Evolutionary conservation across 495 filamentous ascomycete species (phyloP).

Genomic region (Podospora conica): DNA sequence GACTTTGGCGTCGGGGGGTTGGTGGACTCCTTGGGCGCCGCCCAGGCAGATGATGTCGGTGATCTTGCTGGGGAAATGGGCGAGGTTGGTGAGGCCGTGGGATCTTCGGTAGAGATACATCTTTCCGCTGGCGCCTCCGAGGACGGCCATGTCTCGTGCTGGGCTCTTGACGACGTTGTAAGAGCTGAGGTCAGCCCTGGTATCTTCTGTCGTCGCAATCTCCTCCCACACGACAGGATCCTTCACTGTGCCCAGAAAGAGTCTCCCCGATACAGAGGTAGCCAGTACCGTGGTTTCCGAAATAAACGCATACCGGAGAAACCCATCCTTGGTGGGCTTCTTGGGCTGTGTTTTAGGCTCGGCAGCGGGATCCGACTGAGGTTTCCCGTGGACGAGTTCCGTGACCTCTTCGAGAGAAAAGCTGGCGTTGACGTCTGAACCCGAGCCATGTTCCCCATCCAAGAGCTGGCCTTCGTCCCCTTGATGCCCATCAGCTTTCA

Average conservation of each 20-base stretch:
- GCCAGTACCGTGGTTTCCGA: constrained; percentile 50
- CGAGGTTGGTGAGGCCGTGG: constrained; percentile 22
- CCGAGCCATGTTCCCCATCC: background rate
- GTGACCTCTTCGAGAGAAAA: constrained; percentile 21
- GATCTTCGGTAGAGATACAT: constrained; percentile 42
- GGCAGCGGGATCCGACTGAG: background rate
- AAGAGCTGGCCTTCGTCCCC: background rate
- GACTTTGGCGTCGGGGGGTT: background rate
- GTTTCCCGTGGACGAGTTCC: background rate
- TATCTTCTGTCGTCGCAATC: constrained; percentile 27
- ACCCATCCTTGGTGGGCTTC: constrained; percentile 35
- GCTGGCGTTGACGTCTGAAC: constrained; percentile 13
- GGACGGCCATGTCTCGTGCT: constrained; percentile 33
- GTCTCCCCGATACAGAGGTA: constrained; percentile 52
- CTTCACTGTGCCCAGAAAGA: constrained; percentile 47
- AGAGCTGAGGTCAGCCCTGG: constrained; percentile 30
- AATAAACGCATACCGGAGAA: constrained; percentile 63
- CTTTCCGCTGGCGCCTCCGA: constrained; percentile 50
- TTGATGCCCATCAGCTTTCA: background rate
- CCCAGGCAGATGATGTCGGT: constrained; percentile 40
- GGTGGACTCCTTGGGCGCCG: background rate
- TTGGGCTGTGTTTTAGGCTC: background rate
- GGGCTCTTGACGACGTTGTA: constrained; percentile 41
- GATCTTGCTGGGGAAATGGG: constrained; percentile 44
- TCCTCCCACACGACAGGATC: constrained; percentile 35